Conservation (phyloP, 495 filamentous ascomycete species). For the Xylaria cubensis region DNA sequence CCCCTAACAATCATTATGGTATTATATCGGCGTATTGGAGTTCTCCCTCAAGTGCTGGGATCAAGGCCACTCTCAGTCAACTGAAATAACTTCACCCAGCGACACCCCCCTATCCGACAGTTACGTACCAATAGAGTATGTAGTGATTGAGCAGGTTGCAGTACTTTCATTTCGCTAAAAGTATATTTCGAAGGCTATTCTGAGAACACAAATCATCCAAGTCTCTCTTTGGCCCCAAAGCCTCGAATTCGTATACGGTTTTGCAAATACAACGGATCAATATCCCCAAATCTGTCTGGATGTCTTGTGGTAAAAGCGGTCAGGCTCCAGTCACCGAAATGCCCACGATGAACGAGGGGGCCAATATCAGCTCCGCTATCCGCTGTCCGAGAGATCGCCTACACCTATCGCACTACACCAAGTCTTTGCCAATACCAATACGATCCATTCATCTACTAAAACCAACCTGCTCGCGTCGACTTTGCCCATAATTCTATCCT, state of each 20-base stretch:
- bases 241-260: not conserved
- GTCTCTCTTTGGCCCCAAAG: not conserved
- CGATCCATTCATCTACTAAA: not conserved
- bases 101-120: not conserved
- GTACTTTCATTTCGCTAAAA: not conserved
- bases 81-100: not conserved
- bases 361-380: not conserved
- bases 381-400: not conserved
- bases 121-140: not conserved
- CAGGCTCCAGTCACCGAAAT: not conserved
- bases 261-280: not conserved
- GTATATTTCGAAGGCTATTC: not conserved
- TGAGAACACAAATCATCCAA: not conserved
- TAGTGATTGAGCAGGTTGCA: not conserved
- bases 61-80: not conserved
- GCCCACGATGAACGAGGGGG: not conserved
- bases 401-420: conserved; percentile 13
- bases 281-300: conserved; percentile 2
- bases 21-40: not conserved
- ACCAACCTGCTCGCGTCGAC: not conserved
- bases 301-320: not conserved
- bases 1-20: not conserved
- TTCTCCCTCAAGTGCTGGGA: not conserved
- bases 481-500: not conserved
- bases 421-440: not conserved